Conservation (phyloP, 2,329 filamentous ascomycete species). For the Fulvia fulva region DNA sequence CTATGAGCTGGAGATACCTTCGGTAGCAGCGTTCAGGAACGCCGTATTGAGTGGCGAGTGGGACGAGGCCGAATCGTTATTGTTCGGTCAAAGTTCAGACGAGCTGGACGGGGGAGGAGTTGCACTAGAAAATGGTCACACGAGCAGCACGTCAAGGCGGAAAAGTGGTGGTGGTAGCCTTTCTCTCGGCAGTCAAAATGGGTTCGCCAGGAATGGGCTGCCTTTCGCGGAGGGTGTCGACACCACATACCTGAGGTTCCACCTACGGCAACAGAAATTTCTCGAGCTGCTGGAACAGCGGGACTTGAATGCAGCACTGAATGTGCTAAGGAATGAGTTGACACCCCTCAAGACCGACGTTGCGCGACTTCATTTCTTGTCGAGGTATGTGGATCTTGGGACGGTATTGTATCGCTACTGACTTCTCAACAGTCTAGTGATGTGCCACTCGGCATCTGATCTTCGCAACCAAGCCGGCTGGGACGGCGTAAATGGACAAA, state of each 20-base stretch:
- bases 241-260: slow-evolving; percentile 76
- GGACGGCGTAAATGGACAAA: slow-evolving; percentile 75
- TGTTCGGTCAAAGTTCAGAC: slow-evolving; percentile 53
- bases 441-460: slow-evolving; percentile 77
- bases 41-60: slow-evolving; percentile 79
- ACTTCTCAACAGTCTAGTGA: slow-evolving; percentile 62
- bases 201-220: slow-evolving; percentile 49
- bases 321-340: slow-evolving; percentile 81
- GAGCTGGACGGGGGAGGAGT: slow-evolving; percentile 44
- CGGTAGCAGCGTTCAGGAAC: slow-evolving; percentile 78
- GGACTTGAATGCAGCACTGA: slow-evolving; percentile 69
- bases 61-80: slow-evolving; percentile 75
- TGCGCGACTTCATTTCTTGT: slow-evolving; percentile 72
- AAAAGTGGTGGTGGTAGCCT: slow-evolving; percentile 15
- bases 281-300: slow-evolving; percentile 78
- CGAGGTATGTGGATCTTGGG: slow-evolving; percentile 50
- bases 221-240: slow-evolving; percentile 73
- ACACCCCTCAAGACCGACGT: slow-evolving; percentile 81
- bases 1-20: slow-evolving; percentile 77
- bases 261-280: slow-evolving; percentile 89
- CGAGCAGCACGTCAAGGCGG: slow-evolving; percentile 16
- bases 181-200: slow-evolving; percentile 29
- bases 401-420: slow-evolving; percentile 14
- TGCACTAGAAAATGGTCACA: slow-evolving; percentile 32
- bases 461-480: slow-evolving; percentile 73